Evolutionary conservation across 2,329 filamentous ascomycete species (phyloP), one percentile per base, ranked within the genome.

Genomic region (Clarireedia homoeocarpa): DNA sequence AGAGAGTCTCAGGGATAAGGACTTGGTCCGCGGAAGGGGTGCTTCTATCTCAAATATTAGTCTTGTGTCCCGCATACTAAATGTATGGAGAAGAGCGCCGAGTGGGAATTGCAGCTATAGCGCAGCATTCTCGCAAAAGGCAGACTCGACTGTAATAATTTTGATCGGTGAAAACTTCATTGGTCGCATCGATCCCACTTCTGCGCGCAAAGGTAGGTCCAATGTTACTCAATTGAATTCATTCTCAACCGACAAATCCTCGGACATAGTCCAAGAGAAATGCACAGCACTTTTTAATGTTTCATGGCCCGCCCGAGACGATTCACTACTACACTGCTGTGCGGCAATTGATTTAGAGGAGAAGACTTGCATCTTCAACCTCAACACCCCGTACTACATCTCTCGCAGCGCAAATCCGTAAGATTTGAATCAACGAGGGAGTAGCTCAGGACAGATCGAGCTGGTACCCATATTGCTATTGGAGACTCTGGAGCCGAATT

Each of bases 1-100:
- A 85, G 72, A 99, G 89, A 71, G 94, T 99, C 89, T 99, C 94
- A 69, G 94, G 94, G 74, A 97, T 90, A 75, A 97, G 83, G 75
- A 99, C 85, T 77, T 97, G 88, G 77, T 96, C 89, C 77, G 91
- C 79, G 76, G 91, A 95, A 68, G 94, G 90, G 73, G 96, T 89
- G 78, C 85, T 85, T 79, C 91, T 96, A 73, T 72, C 73, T 84
- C 75, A 42, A 39, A 89, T 85, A 88, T 89, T 84, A 89, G 86
- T 89, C 85, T 82, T 79, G 26, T 61, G 79, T 83, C 82, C 85
- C 79, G 74, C 78, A 82, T 78, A 81, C 78, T 34, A 72, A 75
- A 69, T 67, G 77, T 78, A 81, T 82, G 79, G 73, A 78, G 75
- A 77, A 80, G 80, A 85, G 83, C 87, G 88, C 88, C 86, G 84